Evolutionary conservation across 768 basidiomycete species (phyloP), one percentile per base, ranked within the genome.

Genomic region (Lentinula raphanica): DNA sequence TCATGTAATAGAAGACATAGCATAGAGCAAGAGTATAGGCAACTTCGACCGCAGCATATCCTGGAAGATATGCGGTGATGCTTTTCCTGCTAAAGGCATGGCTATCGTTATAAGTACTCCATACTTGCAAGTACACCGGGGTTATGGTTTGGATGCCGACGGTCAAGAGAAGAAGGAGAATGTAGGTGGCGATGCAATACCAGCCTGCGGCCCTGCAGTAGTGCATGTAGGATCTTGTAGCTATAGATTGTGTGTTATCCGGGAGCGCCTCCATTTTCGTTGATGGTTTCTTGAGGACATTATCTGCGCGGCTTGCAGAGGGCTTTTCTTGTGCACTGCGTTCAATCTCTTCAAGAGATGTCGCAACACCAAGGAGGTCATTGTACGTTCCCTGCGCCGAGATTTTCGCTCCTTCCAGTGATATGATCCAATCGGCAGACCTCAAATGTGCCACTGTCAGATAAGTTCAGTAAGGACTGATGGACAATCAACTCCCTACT

Each of bases 41-140:
- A 19, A 62, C 35, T 36, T 58, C 56, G 28, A 62, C 49, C 31
- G 49, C 23, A n/a, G 51, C 54, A 44, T 58, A 60, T 21, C 49
- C 28, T 29, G 49, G 59, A 8, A 57, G 53, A 21, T 56, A 62
- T 6, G 56, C 27, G 2, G 49, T 39, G 2, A 49, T 28, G 19
- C 27, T 44, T 31, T 53, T 55, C 23, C 15, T 32, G 19, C 35
- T 36, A 5, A 45, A 40, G 35, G 54, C 46, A n/a, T 61, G 60
- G 13, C 32, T 54, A 28, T 58, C 60, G 31, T 61, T 61, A 39
- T 58, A 61, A 19, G 57, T 58, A 55, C 60, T 58, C 60, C 60
- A 61, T 21, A 61, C 35, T 19, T 61, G 60, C 5, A 61, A 48
- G 35, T 58, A 61, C 3, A 61, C 40, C 9, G 60, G 60, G n/a